These are phyloP conservation scores for Arthroderma uncinatum DNA, from an alignment of 2,329 filamentous ascomycete species.

Conservation along the genomic window DNA sequence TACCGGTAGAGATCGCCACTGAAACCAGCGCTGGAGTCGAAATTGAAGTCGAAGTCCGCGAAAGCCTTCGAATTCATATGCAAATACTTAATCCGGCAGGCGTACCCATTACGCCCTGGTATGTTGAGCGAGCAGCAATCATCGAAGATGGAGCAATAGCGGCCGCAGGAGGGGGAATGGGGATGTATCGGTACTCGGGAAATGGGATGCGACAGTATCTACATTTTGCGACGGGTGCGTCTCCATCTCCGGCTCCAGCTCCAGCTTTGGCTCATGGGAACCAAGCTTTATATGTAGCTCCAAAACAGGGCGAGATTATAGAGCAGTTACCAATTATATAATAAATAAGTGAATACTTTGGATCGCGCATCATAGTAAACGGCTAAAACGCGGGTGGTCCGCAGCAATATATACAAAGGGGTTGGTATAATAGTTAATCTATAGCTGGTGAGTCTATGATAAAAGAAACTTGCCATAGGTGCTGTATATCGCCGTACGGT, in stretches of 20 bases:
- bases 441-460: too few relatives aligned
- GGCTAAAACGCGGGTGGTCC: not conserved
- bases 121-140: not conserved
- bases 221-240: not conserved
- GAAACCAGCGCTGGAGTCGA: not conserved
- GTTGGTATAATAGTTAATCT: too few relatives aligned
- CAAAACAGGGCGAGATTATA: not conserved
- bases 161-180: not conserved
- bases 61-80: conserved; percentile 5
- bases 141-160: not conserved
- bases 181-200: not conserved
- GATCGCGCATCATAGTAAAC: not conserved
- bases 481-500: too few relatives aligned
- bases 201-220: conserved; percentile 2
- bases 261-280: not conserved
- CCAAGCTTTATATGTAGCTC: conserved; percentile 3
- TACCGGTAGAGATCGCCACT: not conserved
- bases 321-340: conserved; percentile 5
- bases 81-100: not conserved
- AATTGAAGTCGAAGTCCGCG: conserved; percentile 1
- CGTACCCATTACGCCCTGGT: not conserved
- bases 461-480: too few relatives aligned
- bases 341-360: conserved; percentile 6
- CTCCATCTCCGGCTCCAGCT: not conserved
- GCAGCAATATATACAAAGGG: too few relatives aligned